Percentiles rank a stretch among this genome's conserved stretches.
Conservation (phyloP, 1,139 yeast species). For the Arxiozyma bovina region DNA sequence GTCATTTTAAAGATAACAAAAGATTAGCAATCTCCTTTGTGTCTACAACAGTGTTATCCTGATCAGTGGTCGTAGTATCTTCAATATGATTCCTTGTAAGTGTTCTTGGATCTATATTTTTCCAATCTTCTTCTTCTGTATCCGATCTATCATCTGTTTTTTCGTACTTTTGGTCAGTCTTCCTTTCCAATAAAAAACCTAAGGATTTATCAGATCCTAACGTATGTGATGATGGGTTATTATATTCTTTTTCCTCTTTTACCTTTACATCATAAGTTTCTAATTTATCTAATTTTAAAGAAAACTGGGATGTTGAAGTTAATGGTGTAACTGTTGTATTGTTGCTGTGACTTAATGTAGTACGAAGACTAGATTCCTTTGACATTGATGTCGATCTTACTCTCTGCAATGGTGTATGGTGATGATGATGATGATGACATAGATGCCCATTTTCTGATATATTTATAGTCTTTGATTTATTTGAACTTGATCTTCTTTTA, state of each 20-base stretch:
- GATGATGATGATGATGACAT: slow-evolving; percentile 3
- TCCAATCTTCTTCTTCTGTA: slow-evolving; percentile 97
- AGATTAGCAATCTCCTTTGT: slow-evolving; percentile 15
- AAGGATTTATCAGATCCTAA: neutral
- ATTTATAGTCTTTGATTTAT: neutral
- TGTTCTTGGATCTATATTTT: slow-evolving; percentile 68
- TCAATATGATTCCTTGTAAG: slow-evolving; percentile 19
- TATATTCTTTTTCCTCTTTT: neutral
- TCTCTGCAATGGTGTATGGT: neutral
- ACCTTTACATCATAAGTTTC: neutral
- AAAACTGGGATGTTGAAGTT: neutral
- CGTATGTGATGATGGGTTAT: neutral
- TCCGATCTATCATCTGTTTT: slow-evolving; percentile 31
- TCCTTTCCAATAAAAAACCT: neutral
- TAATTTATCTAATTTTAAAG: neutral
- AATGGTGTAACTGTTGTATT: neutral
- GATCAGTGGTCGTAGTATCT: slow-evolving; percentile 37
- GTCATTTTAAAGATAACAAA: slow-evolving; percentile 5
- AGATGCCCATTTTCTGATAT: neutral
- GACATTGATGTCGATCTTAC: slow-evolving; percentile 14
- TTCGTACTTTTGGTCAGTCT: neutral
- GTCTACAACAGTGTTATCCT: slow-evolving; percentile 6
- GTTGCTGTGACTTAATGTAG: slow-evolving; percentile 10
- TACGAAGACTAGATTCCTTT: slow-evolving; percentile 25
- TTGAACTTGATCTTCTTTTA: slow-evolving; percentile 17